Conservation (phyloP, 2,329 filamentous ascomycete species). For the Xylariaceae sp. region DNA sequence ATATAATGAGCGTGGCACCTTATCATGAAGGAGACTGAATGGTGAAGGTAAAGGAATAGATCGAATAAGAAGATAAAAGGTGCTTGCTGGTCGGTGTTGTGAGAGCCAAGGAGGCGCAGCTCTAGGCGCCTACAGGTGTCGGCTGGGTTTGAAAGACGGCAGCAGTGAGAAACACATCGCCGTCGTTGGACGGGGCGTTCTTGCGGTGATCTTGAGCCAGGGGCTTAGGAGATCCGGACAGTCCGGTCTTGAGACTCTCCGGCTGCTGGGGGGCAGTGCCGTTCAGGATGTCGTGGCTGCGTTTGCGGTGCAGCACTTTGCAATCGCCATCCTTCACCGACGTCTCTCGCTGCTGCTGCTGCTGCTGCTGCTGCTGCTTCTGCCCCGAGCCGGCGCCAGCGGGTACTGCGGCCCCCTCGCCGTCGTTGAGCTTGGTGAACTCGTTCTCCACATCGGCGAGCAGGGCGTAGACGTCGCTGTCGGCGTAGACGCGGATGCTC, state of each 20-base stretch:
- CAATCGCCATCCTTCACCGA: constrained; percentile 32
- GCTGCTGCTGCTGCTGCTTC: constrained; percentile 11
- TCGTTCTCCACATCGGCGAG: constrained; percentile 60
- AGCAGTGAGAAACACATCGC: constrained; percentile 38
- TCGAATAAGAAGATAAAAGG: too few species aligned
- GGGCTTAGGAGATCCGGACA: constrained; percentile 26
- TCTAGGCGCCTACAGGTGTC: constrained; percentile 6
- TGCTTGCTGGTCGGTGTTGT: too few species aligned
- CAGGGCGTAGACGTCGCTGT: constrained; percentile 58
- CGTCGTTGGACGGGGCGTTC: constrained; percentile 21
- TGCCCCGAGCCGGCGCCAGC: too few species aligned
- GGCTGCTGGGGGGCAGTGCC: constrained; percentile 20
- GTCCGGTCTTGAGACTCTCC: constrained; percentile 17
- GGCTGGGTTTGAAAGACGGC: constrained; percentile 40
- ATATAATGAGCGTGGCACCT: constrained; percentile 8
- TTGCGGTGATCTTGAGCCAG: constrained; percentile 29
- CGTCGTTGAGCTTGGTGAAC: constrained; percentile 42
- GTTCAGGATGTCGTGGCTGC: constrained; percentile 44
- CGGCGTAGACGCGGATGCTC: constrained; percentile 62
- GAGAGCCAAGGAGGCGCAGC: neutral
- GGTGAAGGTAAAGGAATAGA: too few species aligned
- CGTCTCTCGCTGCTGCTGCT: constrained; percentile 10
- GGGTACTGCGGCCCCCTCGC: too few species aligned
- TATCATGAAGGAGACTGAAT: constrained; percentile 7
- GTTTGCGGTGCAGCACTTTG: constrained; percentile 37